Evolutionary conservation across 192 early-diverging fungal species (phyloP).

Genomic region (Jimgerdemannia flammicorona): DNA sequence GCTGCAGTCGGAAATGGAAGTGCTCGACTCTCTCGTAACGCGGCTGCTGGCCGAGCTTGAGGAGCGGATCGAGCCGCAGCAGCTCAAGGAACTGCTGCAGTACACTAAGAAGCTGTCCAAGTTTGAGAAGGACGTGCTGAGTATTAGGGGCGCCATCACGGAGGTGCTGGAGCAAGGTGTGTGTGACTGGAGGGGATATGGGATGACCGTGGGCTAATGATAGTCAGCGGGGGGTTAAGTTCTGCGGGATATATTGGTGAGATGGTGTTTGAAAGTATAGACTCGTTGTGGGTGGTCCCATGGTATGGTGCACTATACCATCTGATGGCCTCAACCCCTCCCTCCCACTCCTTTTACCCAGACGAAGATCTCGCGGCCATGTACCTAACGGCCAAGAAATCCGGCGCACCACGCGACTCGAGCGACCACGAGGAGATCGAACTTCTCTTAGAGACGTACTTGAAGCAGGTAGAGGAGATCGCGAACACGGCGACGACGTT

Average conservation of each 20-base stretch:
- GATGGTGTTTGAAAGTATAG: no score
- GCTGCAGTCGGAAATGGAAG: conserved; percentile 66
- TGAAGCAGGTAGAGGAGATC: conserved; percentile 83
- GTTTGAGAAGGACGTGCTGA: conserved; percentile 71
- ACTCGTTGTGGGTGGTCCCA: neutral
- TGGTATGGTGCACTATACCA: neutral
- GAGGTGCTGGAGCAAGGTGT: conserved; percentile 73
- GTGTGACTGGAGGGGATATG: neutral
- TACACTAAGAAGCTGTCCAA: conserved; percentile 74
- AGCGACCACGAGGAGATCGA: conserved; percentile 87
- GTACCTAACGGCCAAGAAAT: conserved; percentile 83
- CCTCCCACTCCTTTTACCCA: conserved; percentile 10
- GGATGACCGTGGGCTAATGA: neutral
- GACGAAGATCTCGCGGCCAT: conserved; percentile 89
- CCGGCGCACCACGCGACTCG: conserved; percentile 43
- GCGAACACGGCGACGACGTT: conserved; percentile 67
- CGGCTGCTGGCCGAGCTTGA: conserved; percentile 51
- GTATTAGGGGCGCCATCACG: conserved; percentile 74
- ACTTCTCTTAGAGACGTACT: conserved; percentile 85
- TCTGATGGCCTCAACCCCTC: neutral
- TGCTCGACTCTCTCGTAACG: conserved; percentile 63
- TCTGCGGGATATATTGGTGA: neutral
- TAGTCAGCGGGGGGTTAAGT: neutral
- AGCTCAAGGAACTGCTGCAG: conserved; percentile 75
- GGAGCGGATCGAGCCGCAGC: conserved; percentile 65